Percentiles rank a stretch among this genome's conserved stretches.
phyloP scores from a whole-genome alignment of 1,284 basidiomycete species.

The Tausonia pullulans region DNA sequence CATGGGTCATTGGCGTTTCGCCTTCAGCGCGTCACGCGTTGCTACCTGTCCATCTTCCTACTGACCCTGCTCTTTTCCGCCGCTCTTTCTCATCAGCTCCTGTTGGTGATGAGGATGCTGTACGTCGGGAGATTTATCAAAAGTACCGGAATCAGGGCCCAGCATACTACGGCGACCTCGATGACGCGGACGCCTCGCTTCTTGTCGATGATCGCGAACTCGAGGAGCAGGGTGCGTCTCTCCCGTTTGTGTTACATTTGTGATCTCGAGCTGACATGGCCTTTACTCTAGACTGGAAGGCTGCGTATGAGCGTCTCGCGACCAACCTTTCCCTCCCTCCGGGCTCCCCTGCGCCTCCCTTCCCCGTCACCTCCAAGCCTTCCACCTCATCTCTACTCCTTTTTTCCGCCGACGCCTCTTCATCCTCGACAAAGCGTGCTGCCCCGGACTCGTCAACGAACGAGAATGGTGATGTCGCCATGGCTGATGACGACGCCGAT shows the following conservation, averaged over 20 bases:
- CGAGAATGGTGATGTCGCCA: slow-evolving; percentile 38
- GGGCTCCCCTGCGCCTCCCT: background rate
- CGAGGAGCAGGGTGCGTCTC: slow-evolving; percentile 60
- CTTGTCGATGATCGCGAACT: slow-evolving; percentile 57
- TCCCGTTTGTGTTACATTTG: background rate
- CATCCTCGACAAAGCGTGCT: slow-evolving; percentile 43
- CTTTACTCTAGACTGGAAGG: slow-evolving; percentile 7
- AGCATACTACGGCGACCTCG: slow-evolving; percentile 81
- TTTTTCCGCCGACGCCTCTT: slow-evolving; percentile 19
- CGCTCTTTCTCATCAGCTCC: background rate
- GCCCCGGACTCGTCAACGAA: slow-evolving; percentile 36
- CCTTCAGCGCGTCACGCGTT: background rate
- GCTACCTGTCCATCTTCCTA: background rate
- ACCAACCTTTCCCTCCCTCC: slow-evolving; percentile 2
- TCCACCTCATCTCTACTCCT: slow-evolving; percentile 36
- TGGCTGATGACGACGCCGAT: slow-evolving; percentile 25
- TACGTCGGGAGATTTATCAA: slow-evolving; percentile 60
- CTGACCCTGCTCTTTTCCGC: background rate
- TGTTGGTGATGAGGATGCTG: slow-evolving; percentile 63
- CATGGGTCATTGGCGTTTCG: background rate
- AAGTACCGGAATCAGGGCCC: slow-evolving; percentile 82
- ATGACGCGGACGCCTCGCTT: slow-evolving; percentile 64
- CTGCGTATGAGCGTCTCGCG: slow-evolving; percentile 1
- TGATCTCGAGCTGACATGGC: background rate
- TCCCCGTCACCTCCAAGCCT: background rate